Evolutionary conservation across 2,329 filamentous ascomycete genomes (phyloP).

Genomic region (Fusarium odoratissimum): DNA sequence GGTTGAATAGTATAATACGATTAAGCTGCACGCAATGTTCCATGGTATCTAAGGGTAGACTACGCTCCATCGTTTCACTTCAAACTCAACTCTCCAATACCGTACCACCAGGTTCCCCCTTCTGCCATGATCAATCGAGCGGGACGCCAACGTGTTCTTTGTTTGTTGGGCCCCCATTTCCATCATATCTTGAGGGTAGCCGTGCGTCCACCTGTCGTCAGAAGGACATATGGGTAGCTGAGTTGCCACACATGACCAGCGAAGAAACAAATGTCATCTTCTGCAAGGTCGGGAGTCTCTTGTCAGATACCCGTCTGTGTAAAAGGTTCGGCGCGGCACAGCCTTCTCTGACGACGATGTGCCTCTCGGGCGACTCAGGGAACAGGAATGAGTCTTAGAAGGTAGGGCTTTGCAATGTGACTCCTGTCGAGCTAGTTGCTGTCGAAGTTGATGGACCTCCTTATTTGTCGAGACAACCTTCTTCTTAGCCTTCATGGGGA

Average conservation of each 20-base stretch:
- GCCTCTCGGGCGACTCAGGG: no score
- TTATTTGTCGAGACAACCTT: accelerated
- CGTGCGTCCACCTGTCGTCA: neutral
- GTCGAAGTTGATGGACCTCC: neutral
- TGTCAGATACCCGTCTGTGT: neutral
- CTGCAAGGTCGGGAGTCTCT: no score
- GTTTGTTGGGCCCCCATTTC: no score
- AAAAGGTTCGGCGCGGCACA: no score
- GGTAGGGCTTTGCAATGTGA: neutral
- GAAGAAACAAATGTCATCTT: neutral
- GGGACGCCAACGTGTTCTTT: accelerated
- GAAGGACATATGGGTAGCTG: neutral
- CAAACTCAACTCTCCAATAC: neutral
- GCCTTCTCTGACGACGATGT: accelerated
- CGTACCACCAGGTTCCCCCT: accelerated
- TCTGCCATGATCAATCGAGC: neutral
- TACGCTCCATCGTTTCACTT: neutral
- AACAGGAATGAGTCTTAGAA: accelerated
- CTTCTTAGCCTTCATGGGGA: no score
- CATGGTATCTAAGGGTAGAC: neutral
- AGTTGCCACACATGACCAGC: neutral
- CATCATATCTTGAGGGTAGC: accelerated
- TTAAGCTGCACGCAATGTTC: accelerated
- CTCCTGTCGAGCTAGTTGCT: neutral
- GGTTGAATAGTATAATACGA: accelerated